phyloP scores from a whole-genome alignment of 2,329 filamentous ascomycete genomes.

The Cyphellophora attinorum region DNA sequence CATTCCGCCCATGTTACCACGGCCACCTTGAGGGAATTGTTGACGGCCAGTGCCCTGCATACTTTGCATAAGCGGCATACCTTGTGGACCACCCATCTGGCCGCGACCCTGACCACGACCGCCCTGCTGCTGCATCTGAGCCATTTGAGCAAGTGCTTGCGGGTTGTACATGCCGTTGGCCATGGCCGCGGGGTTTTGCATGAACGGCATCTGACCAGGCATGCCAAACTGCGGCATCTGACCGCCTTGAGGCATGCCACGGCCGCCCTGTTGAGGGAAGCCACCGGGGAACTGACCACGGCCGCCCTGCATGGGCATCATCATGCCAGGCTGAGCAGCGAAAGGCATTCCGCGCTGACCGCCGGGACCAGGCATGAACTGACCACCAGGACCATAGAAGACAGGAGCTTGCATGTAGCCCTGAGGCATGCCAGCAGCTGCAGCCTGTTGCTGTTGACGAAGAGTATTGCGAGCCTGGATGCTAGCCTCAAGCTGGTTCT shows the following conservation, averaged over 20 bases:
- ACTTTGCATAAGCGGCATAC: conserved; percentile 60
- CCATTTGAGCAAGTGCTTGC: conserved; percentile 34
- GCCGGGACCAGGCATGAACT: conserved; percentile 26
- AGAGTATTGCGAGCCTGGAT: conserved; percentile 99
- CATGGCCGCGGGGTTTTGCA: conserved; percentile 55
- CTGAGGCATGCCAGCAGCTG: conserved; percentile 75
- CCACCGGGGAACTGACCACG: conserved; percentile 76
- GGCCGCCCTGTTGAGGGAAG: conserved; percentile 76
- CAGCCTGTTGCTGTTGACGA: conserved; percentile 93
- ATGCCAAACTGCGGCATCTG: conserved; percentile 80
- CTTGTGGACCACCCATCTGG: conserved; percentile 60
- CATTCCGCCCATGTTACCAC: conserved; percentile 33
- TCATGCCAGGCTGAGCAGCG: conserved; percentile 44
- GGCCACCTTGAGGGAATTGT: conserved; percentile 31
- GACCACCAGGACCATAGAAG: conserved; percentile 73
- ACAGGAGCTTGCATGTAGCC: conserved; percentile 80
- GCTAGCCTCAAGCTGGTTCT: conserved; percentile 96
- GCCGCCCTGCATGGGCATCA: conserved; percentile 64
- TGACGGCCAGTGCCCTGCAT: conserved; percentile 36
- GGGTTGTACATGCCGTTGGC: conserved; percentile 62
- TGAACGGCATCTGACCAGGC: conserved; percentile 57
- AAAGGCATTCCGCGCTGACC: conserved; percentile 52
- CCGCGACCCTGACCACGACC: conserved; percentile 60
- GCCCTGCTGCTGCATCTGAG: conserved; percentile 67
- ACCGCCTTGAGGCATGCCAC: conserved; percentile 72